Percentiles rank a stretch among this genome's conserved stretches.
Conservation (phyloP, 2,329 filamentous ascomycete genomes). For the Alternaria arborescens region DNA sequence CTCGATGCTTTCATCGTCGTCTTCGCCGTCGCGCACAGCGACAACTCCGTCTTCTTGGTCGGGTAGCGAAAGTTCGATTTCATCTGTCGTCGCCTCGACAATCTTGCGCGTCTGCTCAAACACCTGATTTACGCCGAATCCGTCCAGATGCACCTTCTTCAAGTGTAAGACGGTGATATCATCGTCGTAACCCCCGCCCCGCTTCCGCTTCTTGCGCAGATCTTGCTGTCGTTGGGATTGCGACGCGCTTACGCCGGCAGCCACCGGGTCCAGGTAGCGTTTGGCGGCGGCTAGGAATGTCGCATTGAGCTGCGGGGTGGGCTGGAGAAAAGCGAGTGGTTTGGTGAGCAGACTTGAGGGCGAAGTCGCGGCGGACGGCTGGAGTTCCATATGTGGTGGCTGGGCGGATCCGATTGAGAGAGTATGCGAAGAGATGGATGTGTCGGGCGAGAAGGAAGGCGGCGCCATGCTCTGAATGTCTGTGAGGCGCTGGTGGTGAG, state of each 20-base stretch:
- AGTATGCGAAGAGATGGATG: conserved; percentile 52
- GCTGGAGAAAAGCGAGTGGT: conserved; percentile 80
- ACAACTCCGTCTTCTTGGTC: conserved; percentile 36
- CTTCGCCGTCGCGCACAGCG: conserved; percentile 30
- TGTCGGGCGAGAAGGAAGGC: conserved; percentile 47
- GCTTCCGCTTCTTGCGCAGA: conserved; percentile 78
- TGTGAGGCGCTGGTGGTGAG: background rate
- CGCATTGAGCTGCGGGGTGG: conserved; percentile 70
- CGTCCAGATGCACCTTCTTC: conserved; percentile 83
- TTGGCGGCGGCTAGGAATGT: conserved; percentile 81
- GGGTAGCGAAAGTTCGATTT: conserved; percentile 61
- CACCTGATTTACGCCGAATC: conserved; percentile 86
- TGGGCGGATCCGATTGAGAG: conserved; percentile 50
- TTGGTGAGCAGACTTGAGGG: conserved; percentile 67
- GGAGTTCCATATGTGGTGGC: conserved; percentile 46
- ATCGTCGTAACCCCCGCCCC: conserved; percentile 60
- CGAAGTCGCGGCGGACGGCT: conserved; percentile 54
- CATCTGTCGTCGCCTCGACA: conserved; percentile 69
- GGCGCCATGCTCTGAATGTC: conserved; percentile 41
- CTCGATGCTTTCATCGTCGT: conserved; percentile 45
- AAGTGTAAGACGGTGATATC: conserved; percentile 71
- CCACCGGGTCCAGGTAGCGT: conserved; percentile 79
- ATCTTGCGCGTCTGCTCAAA: conserved; percentile 94
- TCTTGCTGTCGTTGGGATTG: conserved; percentile 75
- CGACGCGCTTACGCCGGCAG: conserved; percentile 74